Percentiles rank a stretch among this genome's conserved stretches.
Evolutionary conservation across 345 rosid species (phyloP).

Genomic region (Sonneratia alba): DNA sequence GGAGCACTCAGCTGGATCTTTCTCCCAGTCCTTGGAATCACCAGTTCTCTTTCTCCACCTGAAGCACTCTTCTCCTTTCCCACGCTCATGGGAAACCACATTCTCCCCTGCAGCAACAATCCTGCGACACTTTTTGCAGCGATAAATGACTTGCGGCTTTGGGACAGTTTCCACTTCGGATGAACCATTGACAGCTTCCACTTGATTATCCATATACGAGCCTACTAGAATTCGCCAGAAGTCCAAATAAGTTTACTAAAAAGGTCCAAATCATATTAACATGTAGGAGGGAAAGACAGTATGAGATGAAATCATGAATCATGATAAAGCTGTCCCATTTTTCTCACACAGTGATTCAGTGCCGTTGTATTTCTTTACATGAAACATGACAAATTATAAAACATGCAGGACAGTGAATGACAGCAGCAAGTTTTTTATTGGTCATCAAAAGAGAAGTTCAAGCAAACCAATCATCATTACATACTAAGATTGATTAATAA

Average conservation of each 20-base stretch:
- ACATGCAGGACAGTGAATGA: neutral
- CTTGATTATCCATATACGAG: constrained; percentile 5
- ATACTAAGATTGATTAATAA: neutral
- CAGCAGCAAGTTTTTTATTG: neutral
- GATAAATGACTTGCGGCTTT: constrained; percentile 49
- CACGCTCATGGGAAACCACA: constrained; percentile 50
- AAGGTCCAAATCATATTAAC: neutral
- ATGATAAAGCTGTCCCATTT: neutral
- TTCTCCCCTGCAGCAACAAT: constrained; percentile 66
- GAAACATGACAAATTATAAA: neutral
- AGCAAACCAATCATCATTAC: neutral
- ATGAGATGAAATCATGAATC: neutral
- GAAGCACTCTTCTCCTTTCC: constrained; percentile 69
- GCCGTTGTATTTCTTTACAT: neutral
- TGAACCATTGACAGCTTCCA: constrained; percentile 19
- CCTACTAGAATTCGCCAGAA: neutral
- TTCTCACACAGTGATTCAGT: neutral
- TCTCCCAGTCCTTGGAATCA: constrained; percentile 16
- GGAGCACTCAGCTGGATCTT: constrained; percentile 45
- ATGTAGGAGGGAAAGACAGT: neutral
- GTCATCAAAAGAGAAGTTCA: neutral
- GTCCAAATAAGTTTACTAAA: neutral
- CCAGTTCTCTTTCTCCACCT: constrained; percentile 67
- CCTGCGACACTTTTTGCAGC: constrained; percentile 78
- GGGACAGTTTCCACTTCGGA: constrained; percentile 16